Evolutionary conservation across 1,284 basidiomycete species (phyloP).

Genomic region (Waitea zeae): DNA sequence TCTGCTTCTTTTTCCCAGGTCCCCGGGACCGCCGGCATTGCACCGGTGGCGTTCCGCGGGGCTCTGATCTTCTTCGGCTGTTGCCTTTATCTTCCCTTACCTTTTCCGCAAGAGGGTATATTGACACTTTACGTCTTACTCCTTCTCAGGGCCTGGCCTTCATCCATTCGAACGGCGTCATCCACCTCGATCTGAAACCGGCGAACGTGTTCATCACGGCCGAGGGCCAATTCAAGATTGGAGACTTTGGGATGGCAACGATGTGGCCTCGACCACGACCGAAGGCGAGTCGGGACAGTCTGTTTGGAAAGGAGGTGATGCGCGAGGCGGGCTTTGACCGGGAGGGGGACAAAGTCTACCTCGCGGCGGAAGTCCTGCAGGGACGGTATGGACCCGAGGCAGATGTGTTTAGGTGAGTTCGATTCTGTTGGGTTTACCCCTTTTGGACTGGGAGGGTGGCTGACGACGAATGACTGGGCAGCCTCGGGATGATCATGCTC

Average conservation of each 20-base stretch:
- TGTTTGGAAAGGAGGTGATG: conserved; percentile 11
- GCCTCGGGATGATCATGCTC: conserved; percentile 89
- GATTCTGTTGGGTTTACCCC: conserved; percentile 6
- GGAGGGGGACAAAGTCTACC: conserved; percentile 94
- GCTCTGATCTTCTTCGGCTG: background rate
- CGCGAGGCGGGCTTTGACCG: conserved; percentile 61
- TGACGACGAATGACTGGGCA: conserved; percentile 14
- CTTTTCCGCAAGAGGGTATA: background rate
- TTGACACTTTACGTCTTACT: conserved; percentile 1
- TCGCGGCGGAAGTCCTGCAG: conserved; percentile 94
- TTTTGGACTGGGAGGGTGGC: background rate
- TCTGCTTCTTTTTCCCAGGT: conserved; percentile 2
- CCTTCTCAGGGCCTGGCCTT: conserved; percentile 61
- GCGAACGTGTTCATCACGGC: conserved; percentile 91
- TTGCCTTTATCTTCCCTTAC: conserved; percentile 2
- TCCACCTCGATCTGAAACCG: conserved; percentile 96
- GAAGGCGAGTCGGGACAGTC: conserved; percentile 13
- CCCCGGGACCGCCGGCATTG: background rate
- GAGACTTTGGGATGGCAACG: conserved; percentile 96
- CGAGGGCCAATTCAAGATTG: conserved; percentile 88
- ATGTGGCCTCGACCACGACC: conserved; percentile 48
- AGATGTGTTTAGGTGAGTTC: conserved; percentile 84
- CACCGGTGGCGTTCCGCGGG: background rate
- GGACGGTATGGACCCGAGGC: conserved; percentile 87
- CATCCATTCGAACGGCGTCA: conserved; percentile 78